Conservation (phyloP, 2,329 filamentous ascomycete species). For the Clonostachys solani region DNA sequence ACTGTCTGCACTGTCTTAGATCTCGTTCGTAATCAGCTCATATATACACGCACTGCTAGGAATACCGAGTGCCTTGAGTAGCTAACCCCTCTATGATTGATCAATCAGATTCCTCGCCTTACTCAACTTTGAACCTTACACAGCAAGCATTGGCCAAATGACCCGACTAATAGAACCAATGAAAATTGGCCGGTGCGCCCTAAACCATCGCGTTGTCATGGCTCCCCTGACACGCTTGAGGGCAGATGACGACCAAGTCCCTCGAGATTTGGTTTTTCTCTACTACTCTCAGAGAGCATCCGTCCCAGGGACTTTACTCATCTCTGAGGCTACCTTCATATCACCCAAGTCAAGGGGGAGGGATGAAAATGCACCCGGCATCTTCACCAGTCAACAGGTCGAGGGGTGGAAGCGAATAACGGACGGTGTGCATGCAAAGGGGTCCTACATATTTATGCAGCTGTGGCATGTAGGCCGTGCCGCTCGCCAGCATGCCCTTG, state of each 20-base stretch:
- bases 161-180: neutral
- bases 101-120: too few species aligned
- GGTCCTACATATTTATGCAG: constrained; percentile 55
- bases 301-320: constrained; percentile 31
- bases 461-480: constrained; percentile 41
- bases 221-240: constrained; percentile 50
- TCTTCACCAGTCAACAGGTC: constrained; percentile 49
- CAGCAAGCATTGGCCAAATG: neutral
- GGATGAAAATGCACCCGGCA: constrained; percentile 41
- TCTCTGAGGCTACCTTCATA: constrained; percentile 42
- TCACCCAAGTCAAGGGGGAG: constrained; percentile 6
- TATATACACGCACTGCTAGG: too few species aligned
- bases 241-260: constrained; percentile 36
- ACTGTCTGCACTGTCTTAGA: too few species aligned
- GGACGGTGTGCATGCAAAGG: constrained; percentile 56
- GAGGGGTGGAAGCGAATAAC: constrained; percentile 56
- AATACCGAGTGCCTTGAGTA: too few species aligned
- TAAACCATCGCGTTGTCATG: constrained; percentile 45
- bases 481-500: constrained; percentile 9
- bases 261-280: constrained; percentile 12
- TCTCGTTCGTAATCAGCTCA: too few species aligned
- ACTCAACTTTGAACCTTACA: too few species aligned
- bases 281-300: constrained; percentile 37
- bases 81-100: too few species aligned
- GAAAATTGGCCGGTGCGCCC: constrained; percentile 28